Base-by-base conservation (phyloP, 2,329 filamentous ascomycete genomes). In the Aspergillus nomiae region DNA sequence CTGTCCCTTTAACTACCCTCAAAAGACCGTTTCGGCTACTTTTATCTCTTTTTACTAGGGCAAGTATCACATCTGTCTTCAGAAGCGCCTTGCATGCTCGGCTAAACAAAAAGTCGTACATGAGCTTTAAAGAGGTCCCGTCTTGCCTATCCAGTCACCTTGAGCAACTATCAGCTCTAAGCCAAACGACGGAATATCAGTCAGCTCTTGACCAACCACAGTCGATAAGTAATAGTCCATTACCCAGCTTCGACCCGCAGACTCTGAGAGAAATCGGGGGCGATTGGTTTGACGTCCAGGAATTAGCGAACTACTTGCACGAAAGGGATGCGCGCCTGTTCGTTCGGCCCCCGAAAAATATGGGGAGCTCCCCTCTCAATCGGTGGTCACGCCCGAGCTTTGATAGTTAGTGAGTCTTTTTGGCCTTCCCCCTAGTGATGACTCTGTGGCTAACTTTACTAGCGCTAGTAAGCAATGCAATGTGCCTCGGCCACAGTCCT, bases 401-500 rank as follows among this genome's bases (percentile, higher is more conserved):
- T 46, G n/a, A 46, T 46, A 24, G 43, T 46, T 21, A n/a, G 43
- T 46, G 11, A 24, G 43, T 6, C 21, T 46, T 24, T 24, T 7
- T 46, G 21, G 24, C 8, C 11, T 21, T 14, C 19, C 10, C n/a
- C 12, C 43, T 16, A n/a, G 10, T 24, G 21, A 7, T 7, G 43
- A n/a, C 5, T 24, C 10, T 2, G 11, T 24, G 2, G 4, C n/a
- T 46, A 46, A 46, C 6, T 24, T 24, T 24, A 46, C 11, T 46
- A 66, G 55, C 24, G 14, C 24, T 34, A 11, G n/a, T 62, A 60
- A 26, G 9, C 50, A 65, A 45, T 36, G 64, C 58, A 21, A 59
- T 68, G 53, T 66, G 62, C 56, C 60, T 68, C 34, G 64, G 66
- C 5, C 60, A 63, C 5, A 65, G 64, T 55, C 66, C 64, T 5